Percentiles rank a stretch among this genome's conserved stretches.
Evolutionary conservation across 305 asterid genomes (phyloP).

Genomic region (Solanum hybrid): DNA sequence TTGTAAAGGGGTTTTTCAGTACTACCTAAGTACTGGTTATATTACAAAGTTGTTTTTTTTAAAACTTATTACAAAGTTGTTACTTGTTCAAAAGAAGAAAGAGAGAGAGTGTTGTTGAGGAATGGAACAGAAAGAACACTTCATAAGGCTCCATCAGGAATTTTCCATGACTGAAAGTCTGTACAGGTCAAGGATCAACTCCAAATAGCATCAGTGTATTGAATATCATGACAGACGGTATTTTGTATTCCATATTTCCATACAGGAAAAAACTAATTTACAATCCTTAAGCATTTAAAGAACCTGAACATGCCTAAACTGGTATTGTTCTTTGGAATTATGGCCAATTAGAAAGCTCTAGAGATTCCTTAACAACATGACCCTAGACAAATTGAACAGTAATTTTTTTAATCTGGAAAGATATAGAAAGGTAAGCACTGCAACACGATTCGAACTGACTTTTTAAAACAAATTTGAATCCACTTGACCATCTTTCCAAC

Average conservation of each 20-base stretch:
- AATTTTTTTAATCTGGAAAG: not conserved
- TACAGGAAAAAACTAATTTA: not conserved
- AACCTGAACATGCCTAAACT: not conserved
- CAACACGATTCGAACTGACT: not conserved
- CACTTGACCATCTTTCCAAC: not conserved
- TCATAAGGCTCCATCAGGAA: not conserved
- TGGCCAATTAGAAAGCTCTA: not conserved
- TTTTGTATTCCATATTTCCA: not conserved
- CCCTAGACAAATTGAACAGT: not conserved
- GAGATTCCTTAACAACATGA: not conserved
- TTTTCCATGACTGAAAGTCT: not conserved
- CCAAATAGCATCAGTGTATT: not conserved
- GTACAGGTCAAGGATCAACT: not conserved
- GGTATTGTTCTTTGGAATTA: not conserved
- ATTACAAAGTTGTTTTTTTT: not conserved
- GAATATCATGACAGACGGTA: not conserved
- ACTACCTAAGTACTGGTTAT: not conserved
- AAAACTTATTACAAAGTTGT: not conserved
- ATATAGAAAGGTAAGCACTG: not conserved
- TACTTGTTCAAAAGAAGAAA: not conserved
- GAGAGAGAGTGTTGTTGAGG: not conserved
- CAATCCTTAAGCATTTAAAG: not conserved
- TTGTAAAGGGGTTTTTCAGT: not conserved
- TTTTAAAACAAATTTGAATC: not conserved
- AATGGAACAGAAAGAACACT: not conserved